phyloP scores from a whole-genome alignment of 306 rosid genomes.

The Luffa acutangula region DNA sequence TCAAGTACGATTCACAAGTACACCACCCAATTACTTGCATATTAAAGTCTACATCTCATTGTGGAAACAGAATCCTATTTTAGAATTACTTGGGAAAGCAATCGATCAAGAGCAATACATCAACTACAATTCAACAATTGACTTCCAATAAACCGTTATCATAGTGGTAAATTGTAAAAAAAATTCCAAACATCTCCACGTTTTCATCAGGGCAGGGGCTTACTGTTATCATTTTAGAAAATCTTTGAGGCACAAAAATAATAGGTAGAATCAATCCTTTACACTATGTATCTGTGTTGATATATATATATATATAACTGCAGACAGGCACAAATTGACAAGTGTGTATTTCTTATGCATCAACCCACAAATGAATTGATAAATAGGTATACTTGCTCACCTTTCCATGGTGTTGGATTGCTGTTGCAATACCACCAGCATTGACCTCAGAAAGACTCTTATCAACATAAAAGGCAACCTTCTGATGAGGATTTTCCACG shows the following conservation, averaged over 20 bases:
- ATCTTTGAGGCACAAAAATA: neutral
- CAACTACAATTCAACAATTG: neutral
- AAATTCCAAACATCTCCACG: neutral
- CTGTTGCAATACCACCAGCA: conserved; percentile 89
- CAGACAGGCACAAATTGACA: neutral
- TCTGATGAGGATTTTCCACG: conserved; percentile 97
- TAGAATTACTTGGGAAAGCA: neutral
- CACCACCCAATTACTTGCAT: neutral
- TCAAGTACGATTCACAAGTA: neutral
- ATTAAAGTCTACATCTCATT: neutral
- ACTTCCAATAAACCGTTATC: neutral
- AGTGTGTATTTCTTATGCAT: neutral
- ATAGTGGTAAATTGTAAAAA: neutral
- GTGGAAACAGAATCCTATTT: neutral
- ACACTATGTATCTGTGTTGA: neutral
- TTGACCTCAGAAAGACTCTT: conserved; percentile 68
- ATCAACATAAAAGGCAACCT: conserved; percentile 76
- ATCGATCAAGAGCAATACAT: neutral
- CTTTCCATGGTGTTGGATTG: conserved; percentile 90
- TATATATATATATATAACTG: neutral
- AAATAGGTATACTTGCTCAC: conserved; percentile 22
- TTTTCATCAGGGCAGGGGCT: neutral
- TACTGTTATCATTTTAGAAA: neutral
- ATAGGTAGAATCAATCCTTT: neutral
- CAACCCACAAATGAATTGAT: conserved; percentile 1